Conservation (phyloP, 805 yeast species). For the Candida arabinofermentans region DNA sequence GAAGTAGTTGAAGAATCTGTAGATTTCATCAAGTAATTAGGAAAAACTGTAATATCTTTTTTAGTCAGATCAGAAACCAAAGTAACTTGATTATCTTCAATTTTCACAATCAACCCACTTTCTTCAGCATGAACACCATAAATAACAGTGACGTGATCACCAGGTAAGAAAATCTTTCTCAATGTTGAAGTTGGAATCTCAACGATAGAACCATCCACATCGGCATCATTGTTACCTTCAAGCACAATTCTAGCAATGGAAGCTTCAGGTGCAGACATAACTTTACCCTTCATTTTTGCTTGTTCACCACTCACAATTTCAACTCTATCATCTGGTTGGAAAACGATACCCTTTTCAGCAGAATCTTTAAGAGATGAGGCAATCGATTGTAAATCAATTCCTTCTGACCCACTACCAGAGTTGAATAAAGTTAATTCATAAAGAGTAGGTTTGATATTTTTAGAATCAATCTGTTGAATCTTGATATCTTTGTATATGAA, state of each 20-base stretch:
- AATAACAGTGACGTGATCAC: constrained; percentile 92
- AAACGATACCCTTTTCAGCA: constrained; percentile 50
- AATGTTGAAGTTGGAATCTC: constrained; percentile 81
- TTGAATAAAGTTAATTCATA: constrained; percentile 85
- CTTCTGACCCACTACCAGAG: constrained; percentile 71
- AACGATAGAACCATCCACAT: constrained; percentile 50
- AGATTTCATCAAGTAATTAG: constrained; percentile 86
- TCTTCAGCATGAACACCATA: constrained; percentile 91
- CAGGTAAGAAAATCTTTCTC: constrained; percentile 81
- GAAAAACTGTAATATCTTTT: constrained; percentile 87
- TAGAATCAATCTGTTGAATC: constrained; percentile 74
- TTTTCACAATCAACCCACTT: constrained; percentile 87
- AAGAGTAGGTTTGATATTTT: constrained; percentile 75
- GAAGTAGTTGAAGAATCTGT: constrained; percentile 74
- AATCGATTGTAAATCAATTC: constrained; percentile 82
- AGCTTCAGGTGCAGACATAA: constrained; percentile 57
- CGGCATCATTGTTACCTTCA: constrained; percentile 53
- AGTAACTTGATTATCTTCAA: constrained; percentile 81
- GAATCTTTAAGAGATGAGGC: constrained; percentile 79
- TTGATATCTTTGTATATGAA: constrained; percentile 83
- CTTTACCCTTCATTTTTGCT: constrained; percentile 80
- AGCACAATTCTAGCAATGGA: constrained; percentile 49
- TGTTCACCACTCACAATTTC: constrained; percentile 93
- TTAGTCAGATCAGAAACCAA: constrained; percentile 85
- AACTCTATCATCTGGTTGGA: constrained; percentile 92